These are phyloP conservation scores for Crithidia thermophila DNA, from an alignment of 208 protist species.

Conservation along the genomic window DNA sequence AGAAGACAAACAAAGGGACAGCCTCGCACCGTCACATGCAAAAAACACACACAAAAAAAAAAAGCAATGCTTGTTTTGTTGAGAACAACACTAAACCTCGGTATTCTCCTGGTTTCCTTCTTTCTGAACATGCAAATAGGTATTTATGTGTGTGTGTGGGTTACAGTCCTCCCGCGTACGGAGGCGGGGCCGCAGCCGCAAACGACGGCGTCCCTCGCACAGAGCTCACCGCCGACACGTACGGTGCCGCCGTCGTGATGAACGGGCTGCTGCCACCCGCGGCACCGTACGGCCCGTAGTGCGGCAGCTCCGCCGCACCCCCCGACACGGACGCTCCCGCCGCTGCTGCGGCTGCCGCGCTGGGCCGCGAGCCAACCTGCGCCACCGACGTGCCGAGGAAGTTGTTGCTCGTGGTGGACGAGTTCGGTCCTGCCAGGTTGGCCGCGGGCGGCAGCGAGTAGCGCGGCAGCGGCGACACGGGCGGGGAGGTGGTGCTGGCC, in stretches of 20 bases:
- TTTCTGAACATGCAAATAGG: background rate
- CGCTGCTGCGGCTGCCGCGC: too few relatives aligned
- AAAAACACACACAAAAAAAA: too few relatives aligned
- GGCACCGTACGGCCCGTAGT: conserved; percentile 26
- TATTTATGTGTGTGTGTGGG: background rate
- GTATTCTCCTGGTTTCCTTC: background rate
- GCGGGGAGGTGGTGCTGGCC: conserved; percentile 43
- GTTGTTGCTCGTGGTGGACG: conserved; percentile 24
- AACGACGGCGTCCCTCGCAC: conserved; percentile 42
- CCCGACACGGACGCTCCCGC: background rate
- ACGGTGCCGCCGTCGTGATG: conserved; percentile 19
- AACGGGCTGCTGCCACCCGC: conserved; percentile 31
- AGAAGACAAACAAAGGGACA: too few relatives aligned
- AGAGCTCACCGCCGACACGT: conserved; percentile 29
- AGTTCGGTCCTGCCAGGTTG: conserved; percentile 17
- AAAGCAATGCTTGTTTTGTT: too few relatives aligned
- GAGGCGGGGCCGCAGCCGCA: conserved; percentile 37
- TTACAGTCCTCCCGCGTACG: conserved; percentile 27
- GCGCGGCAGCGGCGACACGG: conserved; percentile 73
- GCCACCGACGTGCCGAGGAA: conserved; percentile 38
- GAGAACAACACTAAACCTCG: too few relatives aligned
- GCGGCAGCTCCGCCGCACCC: conserved; percentile 33
- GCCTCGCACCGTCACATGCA: too few relatives aligned
- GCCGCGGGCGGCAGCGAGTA: conserved; percentile 75
- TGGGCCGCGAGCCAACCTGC: conserved; percentile 22